Base-by-base conservation (phyloP, 2,329 filamentous ascomycete genomes). In the Beauveria sp. region DNA sequence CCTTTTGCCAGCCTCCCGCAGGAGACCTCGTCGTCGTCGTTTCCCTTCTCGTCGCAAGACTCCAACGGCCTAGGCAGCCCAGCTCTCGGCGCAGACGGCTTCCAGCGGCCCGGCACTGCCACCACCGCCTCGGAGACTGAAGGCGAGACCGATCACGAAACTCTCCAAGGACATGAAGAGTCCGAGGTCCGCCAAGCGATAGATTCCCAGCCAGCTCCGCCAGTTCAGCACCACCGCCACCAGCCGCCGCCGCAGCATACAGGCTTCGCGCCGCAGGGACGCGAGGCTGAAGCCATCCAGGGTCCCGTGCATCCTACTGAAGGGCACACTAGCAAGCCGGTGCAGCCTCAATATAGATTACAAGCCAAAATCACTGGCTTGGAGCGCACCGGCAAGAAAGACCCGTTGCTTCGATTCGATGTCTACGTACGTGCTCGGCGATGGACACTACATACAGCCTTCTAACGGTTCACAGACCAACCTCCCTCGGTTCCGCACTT, bases 401-500 rank as follows among this genome's bases (percentile, higher is more conserved):
- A 99, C 69, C 92, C 92, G 1, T 92, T 97, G 66, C 76, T 99
- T 63, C 86, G 91, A 68, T 99, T 99, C 72, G 94, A 99, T 76
- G 91, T 97, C 65, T 91, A 99, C 76, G 94, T 97, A 86, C 43
- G 68, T 67, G 57, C 34, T 30, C 24, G 7, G n/a, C 4, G 8
- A 48, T 20, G 28, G 16, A 52, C 57, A 8, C 8, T 41, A 24
- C 12, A 16, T 41, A 18, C 16, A 50, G 20, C 53, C 30, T 50
- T 34, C 69, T 73, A 64, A 72, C 68, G 66, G 26, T 16, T 7
- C 46, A 3, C 61, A 99, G 94, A 99, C 94, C 66, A 99, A 99
- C 76, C 88, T 99, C n/a, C 92, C 93, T 58, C 93, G 93, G 67
- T 99, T 97, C 75, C 86, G 94, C 68, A 99, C 94, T 0, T 99